These are phyloP conservation scores for Clitopilus passeckerianus DNA, from an alignment of 768 basidiomycete genomes.

Conservation along the genomic window DNA sequence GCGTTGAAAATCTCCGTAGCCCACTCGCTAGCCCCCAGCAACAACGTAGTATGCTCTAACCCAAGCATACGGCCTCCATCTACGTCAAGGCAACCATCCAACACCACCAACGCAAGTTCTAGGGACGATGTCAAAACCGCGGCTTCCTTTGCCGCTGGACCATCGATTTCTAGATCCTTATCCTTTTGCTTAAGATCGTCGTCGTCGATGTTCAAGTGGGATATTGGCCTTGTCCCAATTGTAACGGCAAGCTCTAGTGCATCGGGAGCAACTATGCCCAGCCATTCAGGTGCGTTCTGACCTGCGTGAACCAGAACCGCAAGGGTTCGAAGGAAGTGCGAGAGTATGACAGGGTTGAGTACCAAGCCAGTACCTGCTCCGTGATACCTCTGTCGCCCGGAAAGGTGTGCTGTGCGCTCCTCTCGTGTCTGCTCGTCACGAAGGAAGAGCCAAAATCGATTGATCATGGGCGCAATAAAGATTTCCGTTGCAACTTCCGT, in stretches of 20 bases:
- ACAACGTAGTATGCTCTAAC: constrained; percentile 67
- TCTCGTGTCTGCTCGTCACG: constrained; percentile 80
- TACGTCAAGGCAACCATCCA: constrained; percentile 70
- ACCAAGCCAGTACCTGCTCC: constrained; percentile 81
- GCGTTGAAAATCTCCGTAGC: constrained; percentile 58
- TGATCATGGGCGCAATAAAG: constrained; percentile 87
- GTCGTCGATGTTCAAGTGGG: constrained; percentile 31
- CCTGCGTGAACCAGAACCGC: constrained; percentile 80
- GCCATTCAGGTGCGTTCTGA: constrained; percentile 75
- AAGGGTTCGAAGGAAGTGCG: constrained; percentile 72
- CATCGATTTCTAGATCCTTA: constrained; percentile 6
- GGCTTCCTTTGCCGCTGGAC: constrained; percentile 51
- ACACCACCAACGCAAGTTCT: constrained; percentile 70
- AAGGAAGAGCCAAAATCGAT: constrained; percentile 94
- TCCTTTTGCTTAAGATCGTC: constrained; percentile 28
- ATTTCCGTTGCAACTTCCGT: constrained; percentile 77
- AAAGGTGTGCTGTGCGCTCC: constrained; percentile 56
- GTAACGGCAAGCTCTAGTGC: constrained; percentile 80
- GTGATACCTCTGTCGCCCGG: constrained; percentile 52
- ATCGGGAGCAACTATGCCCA: constrained; percentile 76
- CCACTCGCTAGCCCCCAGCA: constrained; percentile 81
- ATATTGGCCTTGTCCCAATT: constrained; percentile 63
- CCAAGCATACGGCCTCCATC: constrained; percentile 75
- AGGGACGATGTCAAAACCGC: constrained; percentile 70
- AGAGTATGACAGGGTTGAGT: constrained; percentile 70